Conservation (phyloP, 1,284 basidiomycete species). For the Schizopora paradoxa region DNA sequence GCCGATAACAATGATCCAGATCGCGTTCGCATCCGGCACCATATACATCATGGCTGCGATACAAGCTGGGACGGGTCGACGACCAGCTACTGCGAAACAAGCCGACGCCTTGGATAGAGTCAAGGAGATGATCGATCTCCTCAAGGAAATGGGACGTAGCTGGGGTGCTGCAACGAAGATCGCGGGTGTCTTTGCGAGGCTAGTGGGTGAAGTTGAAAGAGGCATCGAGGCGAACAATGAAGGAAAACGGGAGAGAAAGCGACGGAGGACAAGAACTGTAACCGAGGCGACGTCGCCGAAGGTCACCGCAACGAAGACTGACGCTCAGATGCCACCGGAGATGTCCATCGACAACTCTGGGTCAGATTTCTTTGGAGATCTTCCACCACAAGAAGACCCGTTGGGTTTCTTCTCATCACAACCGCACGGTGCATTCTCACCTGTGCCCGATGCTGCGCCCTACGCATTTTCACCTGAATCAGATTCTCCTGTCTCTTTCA, state of each 20-base stretch:
- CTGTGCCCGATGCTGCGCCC: no score
- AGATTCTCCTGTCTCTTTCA: no score
- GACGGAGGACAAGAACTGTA: background rate
- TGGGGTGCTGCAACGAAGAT: constrained; percentile 22
- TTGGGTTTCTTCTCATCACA: no score
- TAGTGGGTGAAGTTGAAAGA: no score
- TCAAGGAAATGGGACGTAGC: constrained; percentile 22
- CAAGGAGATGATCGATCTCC: constrained; percentile 20
- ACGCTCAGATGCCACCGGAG: no score
- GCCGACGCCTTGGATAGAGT: constrained; percentile 18
- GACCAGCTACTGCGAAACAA: constrained; percentile 8
- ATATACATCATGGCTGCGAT: constrained; percentile 47
- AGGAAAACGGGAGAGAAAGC: background rate
- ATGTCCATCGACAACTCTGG: no score
- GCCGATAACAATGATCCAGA: constrained; percentile 59
- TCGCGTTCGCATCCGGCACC: constrained; percentile 62
- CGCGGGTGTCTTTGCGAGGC: constrained; percentile 29
- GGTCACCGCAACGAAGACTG: background rate
- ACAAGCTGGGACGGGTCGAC: constrained; percentile 10
- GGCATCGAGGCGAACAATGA: no score
- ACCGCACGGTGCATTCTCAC: no score
- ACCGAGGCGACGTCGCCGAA: background rate
- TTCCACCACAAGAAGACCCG: no score
- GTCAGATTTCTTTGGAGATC: no score
- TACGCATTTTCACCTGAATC: no score